phyloP scores from a whole-genome alignment of 2,329 filamentous ascomycete species.

The Dactylella cylindrospora region DNA sequence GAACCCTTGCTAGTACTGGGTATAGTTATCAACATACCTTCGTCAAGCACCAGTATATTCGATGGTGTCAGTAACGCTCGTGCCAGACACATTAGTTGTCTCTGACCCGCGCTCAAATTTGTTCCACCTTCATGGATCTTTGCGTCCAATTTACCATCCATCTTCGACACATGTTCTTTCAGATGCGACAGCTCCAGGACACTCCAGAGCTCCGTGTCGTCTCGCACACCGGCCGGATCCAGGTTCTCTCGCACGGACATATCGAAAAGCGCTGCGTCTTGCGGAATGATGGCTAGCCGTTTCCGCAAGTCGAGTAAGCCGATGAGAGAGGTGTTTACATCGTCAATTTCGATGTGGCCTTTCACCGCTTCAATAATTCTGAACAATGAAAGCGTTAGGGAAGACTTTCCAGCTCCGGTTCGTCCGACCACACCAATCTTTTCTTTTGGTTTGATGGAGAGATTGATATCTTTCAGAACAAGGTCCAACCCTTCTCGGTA shows the following conservation, averaged over 20 bases:
- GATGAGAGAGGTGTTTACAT: conserved; percentile 83
- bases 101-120: conserved; percentile 91
- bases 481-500: conserved; percentile 88
- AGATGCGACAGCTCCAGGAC: conserved; percentile 91
- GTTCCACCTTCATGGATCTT: conserved; percentile 92
- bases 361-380: conserved; percentile 85
- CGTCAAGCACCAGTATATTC: conserved; percentile 95
- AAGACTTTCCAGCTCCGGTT: conserved; percentile 94
- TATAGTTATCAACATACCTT: conserved; percentile 71
- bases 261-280: conserved; percentile 94
- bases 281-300: conserved; percentile 92
- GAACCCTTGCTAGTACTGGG: not conserved
- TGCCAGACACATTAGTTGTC: conserved; percentile 89
- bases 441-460: conserved; percentile 92
- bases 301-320: conserved; percentile 85
- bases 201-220: conserved; percentile 96
- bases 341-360: conserved; percentile 85
- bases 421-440: conserved; percentile 97
- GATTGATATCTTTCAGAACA: conserved; percentile 86
- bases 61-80: conserved; percentile 91
- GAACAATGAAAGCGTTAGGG: conserved; percentile 87
- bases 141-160: conserved; percentile 88
- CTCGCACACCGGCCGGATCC: conserved; percentile 89
- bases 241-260: conserved; percentile 85
- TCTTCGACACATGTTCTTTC: conserved; percentile 81